A percentile compares a stretch with the other conserved stretches of the same genome.
phyloP scores from a whole-genome alignment of 1,284 basidiomycete species.

The Inonotus hispidus region DNA sequence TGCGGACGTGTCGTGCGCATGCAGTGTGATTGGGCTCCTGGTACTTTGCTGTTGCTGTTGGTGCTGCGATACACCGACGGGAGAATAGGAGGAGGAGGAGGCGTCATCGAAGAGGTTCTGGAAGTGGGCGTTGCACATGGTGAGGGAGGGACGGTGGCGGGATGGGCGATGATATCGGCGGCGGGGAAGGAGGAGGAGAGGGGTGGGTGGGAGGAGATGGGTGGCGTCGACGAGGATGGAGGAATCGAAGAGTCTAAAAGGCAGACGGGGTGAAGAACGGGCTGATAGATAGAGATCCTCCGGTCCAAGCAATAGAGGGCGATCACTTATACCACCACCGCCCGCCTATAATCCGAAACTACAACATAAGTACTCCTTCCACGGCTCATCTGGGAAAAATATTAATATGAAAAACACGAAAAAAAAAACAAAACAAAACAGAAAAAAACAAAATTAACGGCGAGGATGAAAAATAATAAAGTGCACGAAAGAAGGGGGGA shows the following conservation, averaged over 20 bases:
- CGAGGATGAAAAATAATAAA: background rate
- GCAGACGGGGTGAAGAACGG: background rate
- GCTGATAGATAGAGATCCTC: background rate
- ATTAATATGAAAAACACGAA: background rate
- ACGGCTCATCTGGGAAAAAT: background rate
- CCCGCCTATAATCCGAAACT: background rate
- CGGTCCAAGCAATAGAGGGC: slow-evolving; percentile 12
- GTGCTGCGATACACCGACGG: background rate
- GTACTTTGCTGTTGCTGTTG: background rate
- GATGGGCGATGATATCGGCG: background rate
- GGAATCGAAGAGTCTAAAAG: background rate
- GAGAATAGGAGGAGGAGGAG: background rate
- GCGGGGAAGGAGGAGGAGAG: background rate
- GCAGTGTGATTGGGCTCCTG: background rate
- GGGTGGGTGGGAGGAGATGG: background rate
- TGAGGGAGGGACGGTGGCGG: background rate
- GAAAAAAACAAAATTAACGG: background rate
- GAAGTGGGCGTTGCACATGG: slow-evolving; percentile 12
- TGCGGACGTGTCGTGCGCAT: background rate
- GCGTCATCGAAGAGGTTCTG: slow-evolving; percentile 7
- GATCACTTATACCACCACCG: slow-evolving; percentile 5
- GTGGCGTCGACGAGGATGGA: background rate
- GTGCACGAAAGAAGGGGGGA: background rate
- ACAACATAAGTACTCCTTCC: background rate
- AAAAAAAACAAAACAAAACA: background rate